Percentiles rank a stretch among this genome's conserved stretches.
phyloP scores from a whole-genome alignment of 106 monocot species.

The Allium sativum region DNA sequence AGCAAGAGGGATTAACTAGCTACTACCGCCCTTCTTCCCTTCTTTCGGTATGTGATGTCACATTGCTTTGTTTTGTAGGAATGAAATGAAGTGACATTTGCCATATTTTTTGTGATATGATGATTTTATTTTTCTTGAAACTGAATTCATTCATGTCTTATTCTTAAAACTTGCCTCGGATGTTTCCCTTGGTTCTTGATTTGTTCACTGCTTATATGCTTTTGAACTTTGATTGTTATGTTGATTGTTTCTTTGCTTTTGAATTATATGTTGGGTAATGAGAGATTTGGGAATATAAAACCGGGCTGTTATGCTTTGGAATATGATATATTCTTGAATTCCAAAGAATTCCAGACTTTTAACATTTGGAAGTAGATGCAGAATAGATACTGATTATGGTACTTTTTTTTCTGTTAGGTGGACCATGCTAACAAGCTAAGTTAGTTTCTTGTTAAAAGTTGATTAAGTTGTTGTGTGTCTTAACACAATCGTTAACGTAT shows the following conservation, averaged over 20 bases:
- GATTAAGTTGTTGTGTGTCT: too few relatives aligned
- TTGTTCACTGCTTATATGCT: background rate
- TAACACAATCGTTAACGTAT: too few relatives aligned
- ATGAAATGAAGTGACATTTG: constrained; percentile 18
- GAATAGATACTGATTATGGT: too few relatives aligned
- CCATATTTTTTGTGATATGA: constrained; percentile 10
- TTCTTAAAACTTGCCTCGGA: background rate
- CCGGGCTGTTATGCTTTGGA: too few relatives aligned
- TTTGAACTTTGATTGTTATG: background rate
- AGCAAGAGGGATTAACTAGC: constrained; percentile 5
- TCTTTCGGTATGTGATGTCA: constrained; percentile 18
- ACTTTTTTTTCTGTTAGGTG: too few relatives aligned
- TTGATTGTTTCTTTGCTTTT: background rate
- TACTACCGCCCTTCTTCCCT: constrained; percentile 8
- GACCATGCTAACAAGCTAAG: too few relatives aligned
- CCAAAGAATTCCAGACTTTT: too few relatives aligned
- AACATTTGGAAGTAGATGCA: too few relatives aligned
- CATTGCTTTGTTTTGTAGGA: constrained; percentile 16
- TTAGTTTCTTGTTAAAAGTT: too few relatives aligned
- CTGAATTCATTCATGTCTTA: constrained; percentile 9
- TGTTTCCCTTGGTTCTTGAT: background rate
- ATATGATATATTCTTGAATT: too few relatives aligned
- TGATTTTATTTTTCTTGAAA: constrained; percentile 18
- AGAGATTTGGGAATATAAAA: too few relatives aligned
- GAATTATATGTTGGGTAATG: background rate